Base-by-base conservation (phyloP, 108 stramenopile genomes). In the Skeletonema marinoi region DNA sequence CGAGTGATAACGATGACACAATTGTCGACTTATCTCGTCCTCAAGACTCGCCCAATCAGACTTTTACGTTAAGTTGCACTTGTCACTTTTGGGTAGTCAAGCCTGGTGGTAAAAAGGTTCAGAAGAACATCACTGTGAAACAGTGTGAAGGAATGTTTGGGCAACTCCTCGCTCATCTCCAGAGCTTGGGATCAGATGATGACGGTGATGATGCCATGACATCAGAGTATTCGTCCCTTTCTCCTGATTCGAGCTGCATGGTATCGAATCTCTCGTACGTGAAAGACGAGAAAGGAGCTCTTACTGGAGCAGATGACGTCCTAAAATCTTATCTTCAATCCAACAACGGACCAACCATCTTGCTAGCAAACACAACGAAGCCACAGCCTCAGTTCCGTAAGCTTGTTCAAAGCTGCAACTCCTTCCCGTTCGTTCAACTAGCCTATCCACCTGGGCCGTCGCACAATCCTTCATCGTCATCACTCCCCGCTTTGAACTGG, bases 401-500 rank as follows among this genome's bases (percentile, higher is more conserved):
- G 36, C 54, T 60, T n/a, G 63, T 98, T n/a, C 87, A 95, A 3
- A 83, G 86, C 73, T 81, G 96, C 60, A 88, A 87, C 64, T 91
- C 95, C 32, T 85, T 97, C 60, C 97, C 98, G 6, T 82, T 95
- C 3, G 76, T 96, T n/a, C 66, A 75, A 17, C 78, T 97, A 66
- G 87, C 96, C 3, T 93, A 89, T 73, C 93, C 95, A 65, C 88
- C 92, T 14, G 94, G 95, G 13, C 90, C 88, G 7, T 89, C 87
- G 14, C 94, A 95, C 74, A 92, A 92, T 70, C 90, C 94, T 42
- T 87, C 84, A 10, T 90, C 83, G 32, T 82, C 90, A 4, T 74
- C 85, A 12, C 90, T 96, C 42, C 97, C 97, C 14, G 78, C 97
- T 25, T 73, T 98, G 29, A 92, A 96, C 68, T 98, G 98, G 98